phyloP scores from a whole-genome alignment of 1,284 basidiomycete genomes.

The Cutaneotrichosporon spelunceum region DNA sequence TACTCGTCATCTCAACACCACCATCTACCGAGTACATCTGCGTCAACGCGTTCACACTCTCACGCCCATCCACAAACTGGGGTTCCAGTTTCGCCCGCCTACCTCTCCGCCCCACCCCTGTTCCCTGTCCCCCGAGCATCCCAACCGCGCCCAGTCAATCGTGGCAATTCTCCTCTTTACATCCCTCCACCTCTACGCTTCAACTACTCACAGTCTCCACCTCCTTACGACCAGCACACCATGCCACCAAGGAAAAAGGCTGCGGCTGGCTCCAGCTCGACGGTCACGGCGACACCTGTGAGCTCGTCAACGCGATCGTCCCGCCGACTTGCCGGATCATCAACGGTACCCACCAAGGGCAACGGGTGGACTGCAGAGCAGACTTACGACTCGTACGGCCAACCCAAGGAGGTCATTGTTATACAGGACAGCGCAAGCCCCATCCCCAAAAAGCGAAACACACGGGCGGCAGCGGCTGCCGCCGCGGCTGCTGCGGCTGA shows the following conservation, averaged over 20 bases:
- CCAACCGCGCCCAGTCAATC: slow-evolving; percentile 3
- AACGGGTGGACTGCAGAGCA: slow-evolving; percentile 49
- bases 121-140: slow-evolving; percentile 8
- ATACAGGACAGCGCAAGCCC: slow-evolving; percentile 42
- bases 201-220: slow-evolving; percentile 43
- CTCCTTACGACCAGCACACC: slow-evolving; percentile 9
- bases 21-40: not conserved
- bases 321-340: slow-evolving; percentile 15
- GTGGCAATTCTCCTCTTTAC: slow-evolving; percentile 31
- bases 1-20: slow-evolving; percentile 7
- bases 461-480: slow-evolving; percentile 39
- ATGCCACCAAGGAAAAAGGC: slow-evolving; percentile 45
- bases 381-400: slow-evolving; percentile 45
- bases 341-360: slow-evolving; percentile 14
- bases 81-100: slow-evolving; percentile 17
- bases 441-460: slow-evolving; percentile 40
- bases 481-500: slow-evolving; percentile 26
- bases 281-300: slow-evolving; percentile 24
- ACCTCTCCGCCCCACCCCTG: slow-evolving; percentile 20
- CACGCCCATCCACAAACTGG: slow-evolving; percentile 4
- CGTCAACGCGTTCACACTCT: slow-evolving; percentile 12
- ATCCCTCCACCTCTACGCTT: slow-evolving; percentile 46
- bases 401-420: slow-evolving; percentile 47
- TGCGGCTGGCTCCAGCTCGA: slow-evolving; percentile 27
- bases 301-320: slow-evolving; percentile 22